Evolutionary conservation across 2,329 filamentous ascomycete species (phyloP), one percentile per base, ranked within the genome.

Genomic region (Diplodia corticola): DNA sequence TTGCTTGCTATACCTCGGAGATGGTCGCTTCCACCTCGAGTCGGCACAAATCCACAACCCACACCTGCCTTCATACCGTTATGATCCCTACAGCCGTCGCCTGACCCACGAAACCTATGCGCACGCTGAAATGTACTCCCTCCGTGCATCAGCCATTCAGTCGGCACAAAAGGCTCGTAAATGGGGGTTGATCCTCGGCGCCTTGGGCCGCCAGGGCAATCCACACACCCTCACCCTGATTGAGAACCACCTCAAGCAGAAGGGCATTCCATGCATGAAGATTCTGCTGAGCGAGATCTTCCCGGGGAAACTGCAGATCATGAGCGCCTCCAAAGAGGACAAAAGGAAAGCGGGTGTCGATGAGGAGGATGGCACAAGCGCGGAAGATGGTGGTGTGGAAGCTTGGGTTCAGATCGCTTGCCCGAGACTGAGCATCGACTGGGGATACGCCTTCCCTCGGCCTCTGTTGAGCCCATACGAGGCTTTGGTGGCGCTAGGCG

Each of bases 31-130:
- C 82, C 95, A 99, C 77, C 89, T 99, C 50, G 95, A 99, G 79
- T 96, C 92, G 73, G 94, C 96, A 74, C 99, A 99, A 94, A 99
- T 99, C 70, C 95, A 98, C 76, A 99, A 99, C 79, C 95, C 96
- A 0, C 80, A 83, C 5, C 87, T 97, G 40, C 91, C 94, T 0
- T 94, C 96, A 1, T 99, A 97, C 80, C 87, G 95, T 69, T 99
- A 99, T 78, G 95, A 99, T 75, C 95, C 96, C 0, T 99, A 99
- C 80, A 95, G 93, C 12, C 88, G 94, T 59, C 92, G 91, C 67
- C 86, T 99, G 30, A 97, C 94, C 1, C 89, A 91, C 70, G 96
- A 99, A 80, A 90, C 86, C 26, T 99, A 99, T 78, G 91, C 91
- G 49, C 95, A 99, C 77, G 87, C 91, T 26, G 93, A 96, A 75